Evolutionary conservation across 495 filamentous ascomycete genomes (phyloP), one percentile per base, ranked within the genome.

Genomic region (Aspergillus affinis): DNA sequence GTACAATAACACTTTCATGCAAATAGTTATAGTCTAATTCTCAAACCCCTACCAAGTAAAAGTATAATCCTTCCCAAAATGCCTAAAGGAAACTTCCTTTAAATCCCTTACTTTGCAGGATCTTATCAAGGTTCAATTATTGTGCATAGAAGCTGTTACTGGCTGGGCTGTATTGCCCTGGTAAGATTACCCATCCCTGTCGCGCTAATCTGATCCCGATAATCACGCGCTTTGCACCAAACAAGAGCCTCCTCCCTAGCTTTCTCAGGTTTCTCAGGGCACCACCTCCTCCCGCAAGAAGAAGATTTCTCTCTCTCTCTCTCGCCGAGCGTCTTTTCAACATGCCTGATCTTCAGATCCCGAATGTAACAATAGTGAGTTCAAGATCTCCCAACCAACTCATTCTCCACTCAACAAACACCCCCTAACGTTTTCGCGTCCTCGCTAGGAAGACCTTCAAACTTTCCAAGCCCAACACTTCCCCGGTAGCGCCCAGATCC

Each of bases 391-490:
- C n/a, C n/a, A n/a, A n/a, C n/a, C n/a, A n/a, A n/a, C n/a, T n/a
- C n/a, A n/a, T n/a, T n/a, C n/a, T n/a, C n/a, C n/a, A n/a, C n/a
- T n/a, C n/a, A n/a, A n/a, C n/a, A n/a, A n/a, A n/a, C n/a, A n/a
- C n/a, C 13, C 47, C 30, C 17, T 49, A 9, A 17, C 47, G n/a
- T 36, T 26, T 32, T 57, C 21, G 30, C 44, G 20, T 44, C 18
- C 51, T 26, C n/a, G n/a, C n/a, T 61, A 93, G 90, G 85, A 86
- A 72, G 90, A 94, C 59, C 84, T 94, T 51, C 71, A 77, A 62
- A 78, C 78, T 27, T 95, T 95, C 72, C 87, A 93, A 68, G 64
- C 77, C 20, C 63, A 72, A 48, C 89, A 90, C 59, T 89, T 90
- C 69, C 84, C 83, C 26, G 60, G 69, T 9, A 62, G 58, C 18